Percentiles rank a stretch among this genome's conserved stretches.
These are phyloP conservation scores for Tuber umbilicatum DNA, from an alignment of 495 filamentous ascomycete genomes.

Conservation along the genomic window DNA sequence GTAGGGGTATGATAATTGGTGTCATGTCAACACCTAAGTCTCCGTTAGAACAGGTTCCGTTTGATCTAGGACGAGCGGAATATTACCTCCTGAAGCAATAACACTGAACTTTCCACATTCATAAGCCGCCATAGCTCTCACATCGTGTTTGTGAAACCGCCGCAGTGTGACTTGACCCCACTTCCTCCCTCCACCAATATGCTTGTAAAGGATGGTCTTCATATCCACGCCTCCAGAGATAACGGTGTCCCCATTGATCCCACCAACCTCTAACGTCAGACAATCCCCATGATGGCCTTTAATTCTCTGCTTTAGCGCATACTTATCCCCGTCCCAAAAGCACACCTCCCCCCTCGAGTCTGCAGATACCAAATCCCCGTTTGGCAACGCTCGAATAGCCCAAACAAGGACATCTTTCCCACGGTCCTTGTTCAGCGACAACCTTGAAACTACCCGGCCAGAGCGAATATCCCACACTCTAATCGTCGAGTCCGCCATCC, in stretches of 20 bases:
- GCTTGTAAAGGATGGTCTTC: constrained; percentile 70
- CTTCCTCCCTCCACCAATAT: constrained; percentile 48
- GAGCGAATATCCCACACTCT: constrained; percentile 80
- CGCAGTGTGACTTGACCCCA: constrained; percentile 82
- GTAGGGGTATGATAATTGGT: constrained; percentile 72
- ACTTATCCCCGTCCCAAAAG: constrained; percentile 89
- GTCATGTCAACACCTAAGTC: constrained; percentile 70
- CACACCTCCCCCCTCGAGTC: constrained; percentile 88
- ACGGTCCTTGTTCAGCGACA: constrained; percentile 76
- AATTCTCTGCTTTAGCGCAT: constrained; percentile 75
- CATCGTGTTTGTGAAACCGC: constrained; percentile 82
- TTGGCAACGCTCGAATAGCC: constrained; percentile 77
- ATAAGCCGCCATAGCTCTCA: constrained; percentile 88
- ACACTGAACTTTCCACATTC: constrained; percentile 77
- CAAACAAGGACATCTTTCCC: constrained; percentile 86
- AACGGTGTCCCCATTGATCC: constrained; percentile 70
- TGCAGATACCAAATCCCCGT: constrained; percentile 86
- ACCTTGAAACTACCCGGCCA: constrained; percentile 63
- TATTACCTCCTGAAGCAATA: constrained; percentile 81
- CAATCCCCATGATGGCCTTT: constrained; percentile 84
- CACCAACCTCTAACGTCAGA: constrained; percentile 69
- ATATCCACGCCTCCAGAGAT: constrained; percentile 88
- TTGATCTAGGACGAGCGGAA: constrained; percentile 13
- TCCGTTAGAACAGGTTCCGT: constrained; percentile 42
- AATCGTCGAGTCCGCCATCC: constrained; percentile 87